Percentiles rank a stretch among this genome's conserved stretches.
Conservation (phyloP, 2,329 filamentous ascomycete species). For the Colletotrichum sp. region DNA sequence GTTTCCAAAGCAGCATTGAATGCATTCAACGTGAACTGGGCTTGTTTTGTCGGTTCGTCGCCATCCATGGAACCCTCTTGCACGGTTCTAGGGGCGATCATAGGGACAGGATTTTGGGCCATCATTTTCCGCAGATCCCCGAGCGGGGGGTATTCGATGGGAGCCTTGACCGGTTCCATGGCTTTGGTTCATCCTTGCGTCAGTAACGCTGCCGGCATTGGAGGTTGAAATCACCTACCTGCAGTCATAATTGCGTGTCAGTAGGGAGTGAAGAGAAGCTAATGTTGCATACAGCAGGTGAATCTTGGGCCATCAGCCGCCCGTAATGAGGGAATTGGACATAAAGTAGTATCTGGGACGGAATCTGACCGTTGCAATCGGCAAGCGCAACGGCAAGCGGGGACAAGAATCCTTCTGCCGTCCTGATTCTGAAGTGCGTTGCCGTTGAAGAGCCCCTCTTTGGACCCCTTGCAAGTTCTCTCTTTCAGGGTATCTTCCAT, state of each 20-base stretch:
- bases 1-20: background rate
- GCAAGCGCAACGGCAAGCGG: background rate
- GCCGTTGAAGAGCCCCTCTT: background rate
- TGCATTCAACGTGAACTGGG: background rate
- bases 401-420: background rate
- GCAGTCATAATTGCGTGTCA: background rate
- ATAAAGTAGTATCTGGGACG: background rate
- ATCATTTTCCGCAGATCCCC: background rate
- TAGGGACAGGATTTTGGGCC: background rate
- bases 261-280: background rate
- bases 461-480: background rate
- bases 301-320: background rate
- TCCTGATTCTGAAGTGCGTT: background rate
- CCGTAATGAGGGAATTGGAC: background rate
- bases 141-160: background rate
- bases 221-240: background rate
- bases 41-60: background rate
- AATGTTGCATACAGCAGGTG: background rate
- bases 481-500: background rate
- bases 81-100: background rate
- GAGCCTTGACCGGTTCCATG: background rate
- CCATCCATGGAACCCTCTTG: background rate
- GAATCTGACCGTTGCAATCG: background rate
- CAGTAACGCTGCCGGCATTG: background rate
- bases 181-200: background rate